phyloP scores from a whole-genome alignment of 1,284 basidiomycete genomes.

The Neolentinus lepideus region DNA sequence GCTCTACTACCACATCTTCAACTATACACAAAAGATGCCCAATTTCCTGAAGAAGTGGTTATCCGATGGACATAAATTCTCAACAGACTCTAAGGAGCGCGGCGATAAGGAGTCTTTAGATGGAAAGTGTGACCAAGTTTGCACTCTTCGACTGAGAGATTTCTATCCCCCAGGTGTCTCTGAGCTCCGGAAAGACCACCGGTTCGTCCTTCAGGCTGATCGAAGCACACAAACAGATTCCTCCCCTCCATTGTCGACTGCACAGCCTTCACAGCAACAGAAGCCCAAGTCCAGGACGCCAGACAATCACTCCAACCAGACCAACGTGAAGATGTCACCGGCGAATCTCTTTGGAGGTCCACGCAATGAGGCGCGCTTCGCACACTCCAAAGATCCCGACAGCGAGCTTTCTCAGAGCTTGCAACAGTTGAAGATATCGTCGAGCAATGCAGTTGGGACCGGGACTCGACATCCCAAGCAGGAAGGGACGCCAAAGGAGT shows the following conservation, averaged over 20 bases:
- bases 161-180: not conserved
- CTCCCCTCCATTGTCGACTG: too few species aligned
- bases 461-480: too few species aligned
- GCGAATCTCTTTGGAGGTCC: not conserved
- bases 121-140: not conserved
- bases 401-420: too few species aligned
- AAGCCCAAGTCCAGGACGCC: too few species aligned
- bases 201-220: not conserved
- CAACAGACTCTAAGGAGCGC: not conserved
- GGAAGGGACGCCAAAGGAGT: not conserved
- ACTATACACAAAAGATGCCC: not conserved
- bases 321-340: not conserved
- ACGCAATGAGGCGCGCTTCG: not conserved
- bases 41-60: not conserved
- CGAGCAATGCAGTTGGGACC: too few species aligned
- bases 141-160: not conserved
- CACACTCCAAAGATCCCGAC: not conserved
- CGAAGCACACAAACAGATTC: too few species aligned
- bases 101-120: not conserved
- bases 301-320: too few species aligned
- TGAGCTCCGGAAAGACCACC: not conserved
- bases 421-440: too few species aligned
- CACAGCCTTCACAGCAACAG: too few species aligned
- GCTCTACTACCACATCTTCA: not conserved
- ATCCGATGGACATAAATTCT: not conserved